Evolutionary conservation across 306 rosid genomes (phyloP), one percentile per base, ranked within the genome.

Genomic region (Rubus parviflorus): DNA sequence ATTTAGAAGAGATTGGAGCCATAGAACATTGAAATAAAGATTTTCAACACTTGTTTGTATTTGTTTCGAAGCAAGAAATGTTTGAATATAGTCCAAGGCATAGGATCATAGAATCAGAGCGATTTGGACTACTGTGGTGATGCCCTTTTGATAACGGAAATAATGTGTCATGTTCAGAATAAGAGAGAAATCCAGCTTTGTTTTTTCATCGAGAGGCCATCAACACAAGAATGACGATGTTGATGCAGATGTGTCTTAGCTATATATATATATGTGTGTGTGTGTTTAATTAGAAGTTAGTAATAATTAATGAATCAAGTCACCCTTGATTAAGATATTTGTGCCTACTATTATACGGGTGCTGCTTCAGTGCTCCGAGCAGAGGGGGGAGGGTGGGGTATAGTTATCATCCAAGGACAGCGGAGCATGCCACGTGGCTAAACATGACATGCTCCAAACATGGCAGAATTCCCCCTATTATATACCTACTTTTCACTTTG

Each of bases 191-290:
- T 11, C 3, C 22, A 4, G 19, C 41, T 3, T 61, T 62, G 8
- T 19, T 38, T 23, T 60, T 7, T 19, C 25, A 25, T 46, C 47
- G 40, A 4, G 3, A 49, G 35, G 70, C 75, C 61, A 77, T 57
- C 51, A 73, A 80, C 58, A 49, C 20, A 25, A 70, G 66, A 64
- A 74, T 68, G 56, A 46, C 54, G 78, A 20, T 47, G 38, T 73
- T 38, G 61, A 71, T 70, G 76, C 49, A 64, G 82, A 77, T 73
- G 41, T 35, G 53, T 61, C 65, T 64, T 37, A 37, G 30, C 70
- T 38, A 37, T 42, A 42, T 38, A 37, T 42, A 42, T 42, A 42
- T 42, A 42, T 2, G 46, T 42, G 46, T 62, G 43, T n/a, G 52
- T 48, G 54, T 62, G 48, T 16, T 43, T 22, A 4, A 30, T 30